Evolutionary conservation across 208 protist species (phyloP).

Genomic region (Leishmania mexicana): DNA sequence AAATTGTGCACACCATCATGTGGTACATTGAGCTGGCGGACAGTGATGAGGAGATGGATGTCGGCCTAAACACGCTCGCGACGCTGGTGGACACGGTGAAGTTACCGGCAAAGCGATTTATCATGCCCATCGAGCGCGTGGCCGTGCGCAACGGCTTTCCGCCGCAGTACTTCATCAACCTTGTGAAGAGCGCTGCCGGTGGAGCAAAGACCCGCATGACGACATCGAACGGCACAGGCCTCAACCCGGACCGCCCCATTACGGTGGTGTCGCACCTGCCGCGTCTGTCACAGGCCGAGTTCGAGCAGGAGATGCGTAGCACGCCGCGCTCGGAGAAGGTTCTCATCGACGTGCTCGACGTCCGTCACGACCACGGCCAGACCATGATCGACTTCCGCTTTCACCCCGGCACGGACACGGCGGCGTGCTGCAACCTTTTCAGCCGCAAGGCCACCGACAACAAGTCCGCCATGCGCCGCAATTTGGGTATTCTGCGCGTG

Average conservation of each 20-base stretch:
- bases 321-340: conserved; percentile 44
- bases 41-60: conserved; percentile 77
- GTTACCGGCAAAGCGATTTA: conserved; percentile 75
- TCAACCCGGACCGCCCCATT: conserved; percentile 75
- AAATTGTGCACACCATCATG: conserved; percentile 89
- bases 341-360: conserved; percentile 65
- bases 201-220: conserved; percentile 51
- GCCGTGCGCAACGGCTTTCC: conserved; percentile 70
- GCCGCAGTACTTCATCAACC: conserved; percentile 59
- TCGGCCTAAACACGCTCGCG: conserved; percentile 77
- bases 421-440: conserved; percentile 75
- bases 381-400: conserved; percentile 83
- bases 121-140: conserved; percentile 74
- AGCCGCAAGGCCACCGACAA: conserved; percentile 76
- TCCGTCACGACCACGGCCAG: conserved; percentile 67
- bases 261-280: conserved; percentile 74
- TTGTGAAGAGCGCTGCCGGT: conserved; percentile 61
- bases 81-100: conserved; percentile 75
- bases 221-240: conserved; percentile 37
- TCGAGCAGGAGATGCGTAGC: conserved; percentile 79
- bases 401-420: conserved; percentile 40
- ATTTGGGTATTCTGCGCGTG: conserved; percentile 80
- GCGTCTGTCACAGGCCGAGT: conserved; percentile 71
- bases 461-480: conserved; percentile 82
- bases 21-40: conserved; percentile 87